Evolutionary conservation across 345 rosid species (phyloP), one percentile per base, ranked within the genome.

Genomic region (Ceriops tagal): DNA sequence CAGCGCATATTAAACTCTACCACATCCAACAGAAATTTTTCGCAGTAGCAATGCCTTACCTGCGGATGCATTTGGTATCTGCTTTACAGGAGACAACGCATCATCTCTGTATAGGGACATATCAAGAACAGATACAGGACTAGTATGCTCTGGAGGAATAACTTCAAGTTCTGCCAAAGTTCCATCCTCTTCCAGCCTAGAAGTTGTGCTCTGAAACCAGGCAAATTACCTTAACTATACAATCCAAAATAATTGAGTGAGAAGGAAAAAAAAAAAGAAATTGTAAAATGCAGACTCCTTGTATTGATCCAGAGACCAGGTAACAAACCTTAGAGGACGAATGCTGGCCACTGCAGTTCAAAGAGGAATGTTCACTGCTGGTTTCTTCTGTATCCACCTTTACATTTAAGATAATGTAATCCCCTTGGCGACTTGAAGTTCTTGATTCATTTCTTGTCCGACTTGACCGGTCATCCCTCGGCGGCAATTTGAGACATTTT

Each of bases 121-220:
- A 61, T 91, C 96, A 31, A 91, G 96, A 66, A 93, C 96, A 47
- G 98, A 93, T 49, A 91, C 83, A 5, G 98, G 97, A 82, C 96
- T 93, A 26, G 84, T 93, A 78, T 91, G 88, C 74, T 91, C 97
- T 57, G 82, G 69, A 20, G 82, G 78, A 77, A 64, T 78, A 19
- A 75, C 55, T 37, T 84, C 78, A 65, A 83, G 80, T 68, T 88
- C 88, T 16, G 81, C 66, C 66, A 68, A 69, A 0, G 72, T 67
- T 73, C 79, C 82, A 61, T 83, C 91, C 62, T 91, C 87, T 68
- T 78, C 80, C 51, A 81, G 56, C 66, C 74, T 75, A 64, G 82
- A 78, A 67, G 77, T 62, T 64, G 91, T 78, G 69, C 78, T 84
- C 93, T 93, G 71, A 62, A 59, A 30, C 61, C 55, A 75, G 62